These are phyloP conservation scores for Potentilla sterilis DNA, from an alignment of 306 rosid species.

Conservation along the genomic window DNA sequence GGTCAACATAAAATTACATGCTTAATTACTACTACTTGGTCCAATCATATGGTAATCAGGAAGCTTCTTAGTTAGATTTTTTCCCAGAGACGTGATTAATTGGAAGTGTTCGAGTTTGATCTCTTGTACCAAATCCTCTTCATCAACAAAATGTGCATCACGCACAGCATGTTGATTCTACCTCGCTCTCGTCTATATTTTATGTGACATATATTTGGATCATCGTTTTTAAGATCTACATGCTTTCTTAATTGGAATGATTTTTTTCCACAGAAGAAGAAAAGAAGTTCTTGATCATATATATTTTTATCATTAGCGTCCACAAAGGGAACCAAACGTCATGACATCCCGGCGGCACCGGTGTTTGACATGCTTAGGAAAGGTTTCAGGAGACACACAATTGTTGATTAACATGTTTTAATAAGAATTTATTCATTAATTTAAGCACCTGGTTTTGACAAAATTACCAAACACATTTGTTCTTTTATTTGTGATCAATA, in stretches of 20 bases:
- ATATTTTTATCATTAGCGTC: no score
- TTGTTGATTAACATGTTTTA: neutral
- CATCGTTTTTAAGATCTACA: neutral
- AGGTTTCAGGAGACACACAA: neutral
- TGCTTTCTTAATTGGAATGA: neutral
- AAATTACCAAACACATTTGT: neutral
- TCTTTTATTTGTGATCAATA: no score
- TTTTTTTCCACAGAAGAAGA: neutral
- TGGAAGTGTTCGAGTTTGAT: neutral
- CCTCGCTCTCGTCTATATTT: no score
- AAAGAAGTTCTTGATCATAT: neutral
- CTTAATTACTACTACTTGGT: neutral
- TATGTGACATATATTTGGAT: no score
- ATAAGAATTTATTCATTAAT: neutral
- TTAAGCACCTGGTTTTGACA: neutral
- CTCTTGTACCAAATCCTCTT: neutral
- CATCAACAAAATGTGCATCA: neutral
- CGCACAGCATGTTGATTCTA: no score
- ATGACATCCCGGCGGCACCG: neutral
- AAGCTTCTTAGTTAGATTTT: neutral
- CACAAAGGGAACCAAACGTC: neutral
- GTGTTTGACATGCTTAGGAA: neutral
- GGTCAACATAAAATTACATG: neutral
- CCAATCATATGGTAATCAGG: neutral
- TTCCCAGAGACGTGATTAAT: neutral